These are phyloP conservation scores for Tetraselmis striata DNA, from an alignment of 139 green algal genomes.

Conservation along the genomic window DNA sequence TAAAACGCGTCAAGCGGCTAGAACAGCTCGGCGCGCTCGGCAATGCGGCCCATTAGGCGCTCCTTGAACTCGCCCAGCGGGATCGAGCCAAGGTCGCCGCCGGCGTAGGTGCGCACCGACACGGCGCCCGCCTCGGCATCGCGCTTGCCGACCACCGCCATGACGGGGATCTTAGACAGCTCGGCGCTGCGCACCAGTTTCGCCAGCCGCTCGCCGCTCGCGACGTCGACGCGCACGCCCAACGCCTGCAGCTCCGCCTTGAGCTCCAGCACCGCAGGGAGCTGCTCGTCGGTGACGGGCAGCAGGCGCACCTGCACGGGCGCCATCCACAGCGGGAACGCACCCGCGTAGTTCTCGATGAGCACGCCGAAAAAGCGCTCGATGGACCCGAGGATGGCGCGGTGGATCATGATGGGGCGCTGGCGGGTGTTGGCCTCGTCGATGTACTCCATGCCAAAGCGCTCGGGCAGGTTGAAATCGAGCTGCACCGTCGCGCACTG, in stretches of 20 bases:
- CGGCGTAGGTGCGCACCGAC: conserved; percentile 59
- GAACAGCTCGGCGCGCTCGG: background rate
- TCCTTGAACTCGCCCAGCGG: conserved; percentile 13
- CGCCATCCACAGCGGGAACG: conserved; percentile 91
- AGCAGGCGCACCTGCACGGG: conserved; percentile 81
- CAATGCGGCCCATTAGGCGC: background rate
- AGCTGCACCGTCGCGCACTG: conserved; percentile 99
- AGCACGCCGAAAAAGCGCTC: conserved; percentile 97
- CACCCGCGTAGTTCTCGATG: conserved; percentile 91
- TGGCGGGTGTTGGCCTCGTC: conserved; percentile 54
- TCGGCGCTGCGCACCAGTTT: conserved; percentile 66
- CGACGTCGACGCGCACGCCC: conserved; percentile 59
- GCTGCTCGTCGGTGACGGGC: conserved; percentile 64
- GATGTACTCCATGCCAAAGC: conserved; percentile 87
- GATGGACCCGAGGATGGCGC: conserved; percentile 86
- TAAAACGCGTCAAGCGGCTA: no score
- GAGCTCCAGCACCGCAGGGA: conserved; percentile 47
- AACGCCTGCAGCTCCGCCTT: conserved; percentile 41
- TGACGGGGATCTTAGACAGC: conserved; percentile 77
- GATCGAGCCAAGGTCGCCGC: conserved; percentile 54
- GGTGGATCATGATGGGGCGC: conserved; percentile 97
- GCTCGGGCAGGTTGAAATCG: conserved; percentile 97
- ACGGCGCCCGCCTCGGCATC: conserved; percentile 57
- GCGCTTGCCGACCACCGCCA: conserved; percentile 69
- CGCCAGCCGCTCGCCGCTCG: conserved; percentile 35